Base-by-base conservation (phyloP, 1,139 yeast genomes). In the Blastobotrys persicus region DNA sequence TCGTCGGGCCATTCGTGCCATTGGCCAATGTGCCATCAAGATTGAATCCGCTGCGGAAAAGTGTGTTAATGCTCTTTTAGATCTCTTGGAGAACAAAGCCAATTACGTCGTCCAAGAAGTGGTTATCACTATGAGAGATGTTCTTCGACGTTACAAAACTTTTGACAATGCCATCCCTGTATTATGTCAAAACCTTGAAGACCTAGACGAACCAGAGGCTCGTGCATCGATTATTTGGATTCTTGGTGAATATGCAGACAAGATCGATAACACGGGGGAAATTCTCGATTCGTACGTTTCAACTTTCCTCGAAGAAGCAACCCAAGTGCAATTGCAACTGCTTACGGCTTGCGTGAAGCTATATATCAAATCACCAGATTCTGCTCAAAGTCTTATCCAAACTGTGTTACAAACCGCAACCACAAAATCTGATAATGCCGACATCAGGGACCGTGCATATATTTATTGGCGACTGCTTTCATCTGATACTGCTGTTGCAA, bases 391-490 rank as follows among this genome's bases (percentile, higher is more conserved):
- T 14, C 67, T 82, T 31, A 76, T 92, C 56, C 96, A 91, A 66
- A 76, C 75, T 44, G 77, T 88, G 2, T 75, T 92, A 56, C 88
- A 86, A 59, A 72, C 81, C 50, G 88, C 95, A 11, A 88, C 96
- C 1, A 81, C 82, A 51, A 81, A 83, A 52, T 79, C 89, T 52
- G 95, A 88, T 59, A 89, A 89, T 65, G 86, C 96, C 1, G 98
- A 92, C 67, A 87, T 92, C 37, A 79, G 98, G 62, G 98, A 92
- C 68, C 81, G 92, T 69, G 97, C 97, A 0, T 92, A 84, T 68
- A 79, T 92, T 47, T 92, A 89, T 69, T 92, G 98, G 98, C 81
- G 98, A 64, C 74, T 94, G 51, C 74, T 92, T 51, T 88, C 96
- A 0, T 72, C 85, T 26, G 82, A 80, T 49, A 67, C 78, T 5